Evolutionary conservation across 345 rosid genomes (phyloP), one percentile per base, ranked within the genome.

Genomic region (Mercurialis annua): DNA sequence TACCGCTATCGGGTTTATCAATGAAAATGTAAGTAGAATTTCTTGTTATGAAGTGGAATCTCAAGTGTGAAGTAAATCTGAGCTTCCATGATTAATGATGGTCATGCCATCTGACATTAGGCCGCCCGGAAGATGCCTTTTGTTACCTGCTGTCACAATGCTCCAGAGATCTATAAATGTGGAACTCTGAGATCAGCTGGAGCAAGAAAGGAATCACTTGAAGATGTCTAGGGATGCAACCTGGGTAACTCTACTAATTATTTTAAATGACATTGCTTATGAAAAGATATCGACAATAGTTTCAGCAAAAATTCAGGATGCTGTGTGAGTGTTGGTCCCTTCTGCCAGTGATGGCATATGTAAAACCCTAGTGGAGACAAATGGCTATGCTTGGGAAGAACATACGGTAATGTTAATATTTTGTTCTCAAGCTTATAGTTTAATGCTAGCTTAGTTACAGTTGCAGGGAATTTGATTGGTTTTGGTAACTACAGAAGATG

Each of bases 401-500:
- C 79, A 80, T 58, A 76, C 34, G 24, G 87, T 76, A 77, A 63
- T 44, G 18, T 54, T 26, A 54, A 38, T 52, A 5, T 42, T 49
- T 29, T 18, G 14, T 33, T 36, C 33, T 33, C 11, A 51, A 17
- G 59, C 24, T 68, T 46, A 33, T 34, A 23, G 14, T 10, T 38
- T 48, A 30, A 64, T 49, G 9, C 38, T 2, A 6, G 43, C 27
- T 40, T 43, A 20, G n/a, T 26, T 53, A 26, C 5, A 4, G 16
- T 56, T 58, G 46, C 23, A 24, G 40, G 14, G 33, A 6, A 44
- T 53, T 65, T 44, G 43, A 23, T 73, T 66, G 29, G 48, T 70
- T 53, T 55, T 81, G 87, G 86, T 86, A 23, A 80, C 82, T 1
- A 84, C 88, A 6, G 33, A 71, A 70, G 86, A 86, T 69, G 91